Evolutionary conservation across 768 basidiomycete species (phyloP).

Genomic region (Pleurotus giganteus): DNA sequence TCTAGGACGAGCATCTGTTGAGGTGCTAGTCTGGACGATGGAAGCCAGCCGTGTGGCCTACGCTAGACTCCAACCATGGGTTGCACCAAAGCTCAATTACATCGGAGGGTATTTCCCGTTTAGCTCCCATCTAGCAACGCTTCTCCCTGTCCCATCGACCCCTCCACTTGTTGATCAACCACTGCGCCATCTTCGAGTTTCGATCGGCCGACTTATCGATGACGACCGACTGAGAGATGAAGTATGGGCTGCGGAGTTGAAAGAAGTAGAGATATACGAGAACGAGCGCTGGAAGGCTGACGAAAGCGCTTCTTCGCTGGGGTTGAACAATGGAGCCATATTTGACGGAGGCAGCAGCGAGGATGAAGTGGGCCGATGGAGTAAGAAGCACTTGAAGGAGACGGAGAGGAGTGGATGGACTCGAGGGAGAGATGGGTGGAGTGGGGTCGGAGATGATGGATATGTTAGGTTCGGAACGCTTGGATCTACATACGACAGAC

Average conservation of each 20-base stretch:
- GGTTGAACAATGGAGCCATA: background rate
- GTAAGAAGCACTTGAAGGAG: constrained; percentile 38
- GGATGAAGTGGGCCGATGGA: constrained; percentile 33
- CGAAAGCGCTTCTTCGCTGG: background rate
- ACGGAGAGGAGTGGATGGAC: constrained; percentile 69
- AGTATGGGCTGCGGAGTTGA: constrained; percentile 63
- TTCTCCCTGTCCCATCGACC: background rate
- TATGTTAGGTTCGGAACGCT: constrained; percentile 58
- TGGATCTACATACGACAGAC: background rate
- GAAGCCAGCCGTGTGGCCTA: background rate
- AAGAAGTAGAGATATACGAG: constrained; percentile 76
- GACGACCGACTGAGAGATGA: constrained; percentile 63
- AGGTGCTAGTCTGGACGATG: background rate
- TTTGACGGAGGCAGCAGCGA: background rate
- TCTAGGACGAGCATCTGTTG: constrained; percentile 4
- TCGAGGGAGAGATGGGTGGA: constrained; percentile 69
- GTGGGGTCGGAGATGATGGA: constrained; percentile 43
- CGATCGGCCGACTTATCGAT: constrained; percentile 47
- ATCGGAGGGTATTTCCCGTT: background rate
- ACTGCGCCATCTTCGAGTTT: constrained; percentile 13
- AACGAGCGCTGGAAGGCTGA: constrained; percentile 57
- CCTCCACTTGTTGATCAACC: background rate
- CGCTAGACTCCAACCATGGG: background rate
- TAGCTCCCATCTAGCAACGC: background rate
- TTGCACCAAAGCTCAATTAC: background rate